Evolutionary conservation across 306 rosid species (phyloP), one percentile per base, ranked within the genome.

Genomic region (Medicago ruthenica): DNA sequence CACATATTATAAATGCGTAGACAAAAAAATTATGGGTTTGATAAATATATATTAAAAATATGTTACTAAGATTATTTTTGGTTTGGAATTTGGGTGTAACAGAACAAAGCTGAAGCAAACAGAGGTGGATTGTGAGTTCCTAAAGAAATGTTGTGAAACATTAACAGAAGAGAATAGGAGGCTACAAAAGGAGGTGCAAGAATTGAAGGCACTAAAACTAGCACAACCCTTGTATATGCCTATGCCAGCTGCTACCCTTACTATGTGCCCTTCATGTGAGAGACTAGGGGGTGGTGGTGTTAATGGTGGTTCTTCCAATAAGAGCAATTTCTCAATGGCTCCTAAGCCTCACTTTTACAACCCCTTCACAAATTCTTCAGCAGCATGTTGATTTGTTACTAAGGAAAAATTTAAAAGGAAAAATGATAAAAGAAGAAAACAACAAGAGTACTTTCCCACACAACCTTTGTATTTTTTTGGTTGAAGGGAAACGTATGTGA

Each of bases 51-150:
- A 44, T 44, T 3, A 11, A 44, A 3, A 2, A 44, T 50, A 50
- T n/a, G 57, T 50, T 50, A 55, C 12, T 58, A 22, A 58, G 16
- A 58, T 27, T 58, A 0, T 12, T 60, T 6, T 61, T 61, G 18
- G 10, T 58, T 6, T 21, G 8, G 27, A 24, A 27, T 27, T 7
- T 16, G 37, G 34, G 59, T 58, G 58, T 73, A 65, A 48, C 89
- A 94, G 99, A 80, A 95, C 99, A 68, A 95, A 95, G 85, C 90
- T 95, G 74, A 95, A 95, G 87, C 99, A 95, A 62, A 95, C 97
- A 0, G 99, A 95, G 78, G 89, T 92, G 69, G 97, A 95, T 39
- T 92, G 97, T 50, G 99, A 95, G 87, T 84, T 89, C 45, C 73
- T 95, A 70, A 95, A 95, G 88, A 95, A 95, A 73, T 95, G 99